Evolutionary conservation across 768 basidiomycete species (phyloP).

Genomic region (Lentinula aciculospora): DNA sequence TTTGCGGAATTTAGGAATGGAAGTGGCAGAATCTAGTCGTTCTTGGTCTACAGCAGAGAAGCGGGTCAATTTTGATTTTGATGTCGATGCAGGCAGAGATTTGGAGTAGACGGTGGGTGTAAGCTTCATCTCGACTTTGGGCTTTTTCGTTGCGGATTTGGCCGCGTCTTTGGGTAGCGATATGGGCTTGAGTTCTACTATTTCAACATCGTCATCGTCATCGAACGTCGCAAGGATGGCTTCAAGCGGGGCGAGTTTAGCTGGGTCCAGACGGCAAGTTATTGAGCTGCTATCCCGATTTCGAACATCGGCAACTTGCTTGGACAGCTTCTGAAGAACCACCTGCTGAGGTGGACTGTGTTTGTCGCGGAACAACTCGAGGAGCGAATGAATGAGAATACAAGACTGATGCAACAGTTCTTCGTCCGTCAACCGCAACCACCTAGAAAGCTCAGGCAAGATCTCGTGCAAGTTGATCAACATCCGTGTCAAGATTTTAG

Average conservation of each 20-base stretch:
- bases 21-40: conserved; percentile 26
- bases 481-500: conserved; percentile 67
- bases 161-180: not conserved
- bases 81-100: not conserved
- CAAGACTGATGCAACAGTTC: conserved; percentile 90
- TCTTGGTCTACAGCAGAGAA: conserved; percentile 25
- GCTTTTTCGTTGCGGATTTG: not conserved
- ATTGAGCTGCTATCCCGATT: conserved; percentile 35
- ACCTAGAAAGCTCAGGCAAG: conserved; percentile 71
- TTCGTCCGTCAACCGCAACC: conserved; percentile 90
- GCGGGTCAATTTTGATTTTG: conserved; percentile 10
- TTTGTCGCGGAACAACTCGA: conserved; percentile 70
- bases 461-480: conserved; percentile 72
- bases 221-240: conserved; percentile 61
- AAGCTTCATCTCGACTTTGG: not conserved
- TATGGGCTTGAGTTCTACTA: conserved; percentile 30
- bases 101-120: not conserved
- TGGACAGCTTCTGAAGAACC: conserved; percentile 62
- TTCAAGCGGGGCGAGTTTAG: conserved; percentile 61
- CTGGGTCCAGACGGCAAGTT: conserved; percentile 48
- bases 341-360: conserved; percentile 47
- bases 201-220: conserved; percentile 50
- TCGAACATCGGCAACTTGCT: conserved; percentile 55
- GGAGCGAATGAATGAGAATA: conserved; percentile 70
- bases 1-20: conserved; percentile 37